A percentile compares a stretch with the other conserved stretches of the same genome.
These are phyloP conservation scores for Aegilops sharonensis DNA, from an alignment of 176 grass and related monocot genomes.

Conservation along the genomic window DNA sequence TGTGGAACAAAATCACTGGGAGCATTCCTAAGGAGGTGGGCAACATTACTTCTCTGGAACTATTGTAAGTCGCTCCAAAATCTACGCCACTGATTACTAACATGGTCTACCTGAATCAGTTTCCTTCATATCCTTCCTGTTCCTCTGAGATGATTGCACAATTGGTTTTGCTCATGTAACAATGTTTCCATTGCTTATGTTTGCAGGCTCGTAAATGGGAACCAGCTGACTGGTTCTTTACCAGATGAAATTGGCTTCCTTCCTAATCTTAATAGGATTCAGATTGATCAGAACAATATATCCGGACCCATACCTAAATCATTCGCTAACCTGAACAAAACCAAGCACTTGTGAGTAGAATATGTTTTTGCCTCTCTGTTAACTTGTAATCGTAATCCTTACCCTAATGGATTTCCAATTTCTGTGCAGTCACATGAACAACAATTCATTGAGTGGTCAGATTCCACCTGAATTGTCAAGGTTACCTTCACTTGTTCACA, in stretches of 20 bases:
- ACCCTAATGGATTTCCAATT: slow-evolving; percentile 22
- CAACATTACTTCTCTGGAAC: slow-evolving; percentile 63
- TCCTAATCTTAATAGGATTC: slow-evolving; percentile 83
- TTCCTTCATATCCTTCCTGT: background rate
- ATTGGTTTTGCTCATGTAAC: background rate
- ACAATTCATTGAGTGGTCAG: slow-evolving; percentile 95
- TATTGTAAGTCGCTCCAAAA: slow-evolving; percentile 53
- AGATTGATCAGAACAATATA: slow-evolving; percentile 91
- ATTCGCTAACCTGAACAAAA: slow-evolving; percentile 56
- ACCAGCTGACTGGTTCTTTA: slow-evolving; percentile 69
- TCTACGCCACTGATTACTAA: background rate
- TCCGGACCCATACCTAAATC: slow-evolving; percentile 86
- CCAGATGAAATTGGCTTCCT: slow-evolving; percentile 79
- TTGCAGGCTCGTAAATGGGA: slow-evolving; percentile 89
- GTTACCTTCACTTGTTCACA: slow-evolving; percentile 83
- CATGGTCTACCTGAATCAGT: background rate
- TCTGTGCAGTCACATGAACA: slow-evolving; percentile 94
- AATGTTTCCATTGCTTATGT: background rate
- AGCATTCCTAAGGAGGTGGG: slow-evolving; percentile 65
- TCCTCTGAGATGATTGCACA: slow-evolving; percentile 6
- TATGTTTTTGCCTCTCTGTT: too few relatives aligned
- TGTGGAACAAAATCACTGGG: slow-evolving; percentile 61
- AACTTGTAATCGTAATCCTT: slow-evolving; percentile 13
- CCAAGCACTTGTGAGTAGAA: too few relatives aligned
- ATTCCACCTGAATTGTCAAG: slow-evolving; percentile 80